These are phyloP conservation scores for Kwoniella europaea DNA, from an alignment of 768 basidiomycete genomes.

Conservation along the genomic window DNA sequence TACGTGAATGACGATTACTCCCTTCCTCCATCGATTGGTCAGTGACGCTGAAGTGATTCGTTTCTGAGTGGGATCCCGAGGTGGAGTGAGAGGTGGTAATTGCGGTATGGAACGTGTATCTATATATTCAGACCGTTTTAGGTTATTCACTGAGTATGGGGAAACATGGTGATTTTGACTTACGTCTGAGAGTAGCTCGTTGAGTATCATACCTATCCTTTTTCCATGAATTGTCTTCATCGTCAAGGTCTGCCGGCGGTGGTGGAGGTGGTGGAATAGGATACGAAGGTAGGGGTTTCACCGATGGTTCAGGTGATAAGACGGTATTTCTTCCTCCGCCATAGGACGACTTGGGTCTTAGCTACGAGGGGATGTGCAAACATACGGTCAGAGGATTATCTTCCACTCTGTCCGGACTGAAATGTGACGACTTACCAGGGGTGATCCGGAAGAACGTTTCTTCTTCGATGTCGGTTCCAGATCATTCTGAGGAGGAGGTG, in stretches of 20 bases:
- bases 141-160: neutral
- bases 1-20: slow-evolving; percentile 5
- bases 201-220: slow-evolving; percentile 24
- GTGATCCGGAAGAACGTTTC: slow-evolving; percentile 17
- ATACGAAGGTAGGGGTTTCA: neutral
- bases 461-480: slow-evolving; percentile 9
- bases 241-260: neutral
- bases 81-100: slow-evolving; percentile 7
- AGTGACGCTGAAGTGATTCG: neutral
- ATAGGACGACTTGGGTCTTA: slow-evolving; percentile 14
- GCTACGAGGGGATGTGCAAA: neutral
- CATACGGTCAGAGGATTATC: neutral
- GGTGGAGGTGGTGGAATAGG: slow-evolving; percentile 6
- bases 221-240: slow-evolving; percentile 7
- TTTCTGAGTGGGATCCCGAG: neutral
- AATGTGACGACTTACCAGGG: slow-evolving; percentile 8
- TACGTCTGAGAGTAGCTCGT: slow-evolving; percentile 27
- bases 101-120: slow-evolving; percentile 25
- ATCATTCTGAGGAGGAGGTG: neutral
- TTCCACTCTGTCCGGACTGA: neutral
- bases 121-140: neutral
- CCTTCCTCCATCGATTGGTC: slow-evolving; percentile 11
- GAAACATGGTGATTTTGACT: neutral
- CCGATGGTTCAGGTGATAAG: slow-evolving; percentile 7
- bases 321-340: slow-evolving; percentile 9